These are phyloP conservation scores for Pythium diclinum DNA, from an alignment of 352 stramenopile species.

Conservation along the genomic window DNA sequence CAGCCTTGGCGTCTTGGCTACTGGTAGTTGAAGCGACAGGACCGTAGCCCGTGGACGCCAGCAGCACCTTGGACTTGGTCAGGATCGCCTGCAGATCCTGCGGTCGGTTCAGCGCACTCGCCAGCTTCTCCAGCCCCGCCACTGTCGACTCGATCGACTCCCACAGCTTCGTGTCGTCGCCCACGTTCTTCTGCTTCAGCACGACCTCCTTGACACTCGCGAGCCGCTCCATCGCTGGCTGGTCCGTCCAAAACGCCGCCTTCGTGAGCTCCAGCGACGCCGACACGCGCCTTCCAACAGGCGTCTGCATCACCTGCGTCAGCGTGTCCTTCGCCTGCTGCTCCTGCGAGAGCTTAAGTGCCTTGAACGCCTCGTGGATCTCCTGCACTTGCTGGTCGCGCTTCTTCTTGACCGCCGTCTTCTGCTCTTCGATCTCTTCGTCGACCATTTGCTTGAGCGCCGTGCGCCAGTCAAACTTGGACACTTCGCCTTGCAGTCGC, in stretches of 20 bases:
- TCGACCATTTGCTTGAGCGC: slow-evolving; percentile 51
- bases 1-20: neutral
- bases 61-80: slow-evolving; percentile 45
- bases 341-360: slow-evolving; percentile 43
- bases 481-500: slow-evolving; percentile 61
- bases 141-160: slow-evolving; percentile 53
- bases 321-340: slow-evolving; percentile 49
- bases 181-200: slow-evolving; percentile 35
- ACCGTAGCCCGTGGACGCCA: slow-evolving; percentile 15
- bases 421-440: slow-evolving; percentile 62
- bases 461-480: slow-evolving; percentile 61
- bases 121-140: slow-evolving; percentile 44
- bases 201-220: slow-evolving; percentile 55
- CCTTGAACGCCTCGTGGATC: slow-evolving; percentile 40
- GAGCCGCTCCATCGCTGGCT: slow-evolving; percentile 47
- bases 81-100: slow-evolving; percentile 57
- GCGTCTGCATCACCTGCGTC: slow-evolving; percentile 8
- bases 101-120: slow-evolving; percentile 44
- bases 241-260: slow-evolving; percentile 54
- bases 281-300: slow-evolving; percentile 30
- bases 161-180: slow-evolving; percentile 32
- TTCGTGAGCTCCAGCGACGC: slow-evolving; percentile 53
- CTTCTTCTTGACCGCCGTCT: slow-evolving; percentile 39
- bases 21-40: too few species aligned
- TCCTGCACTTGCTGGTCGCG: slow-evolving; percentile 49